Conservation (phyloP, 257 asterid species). For the Capsicum chinense region DNA sequence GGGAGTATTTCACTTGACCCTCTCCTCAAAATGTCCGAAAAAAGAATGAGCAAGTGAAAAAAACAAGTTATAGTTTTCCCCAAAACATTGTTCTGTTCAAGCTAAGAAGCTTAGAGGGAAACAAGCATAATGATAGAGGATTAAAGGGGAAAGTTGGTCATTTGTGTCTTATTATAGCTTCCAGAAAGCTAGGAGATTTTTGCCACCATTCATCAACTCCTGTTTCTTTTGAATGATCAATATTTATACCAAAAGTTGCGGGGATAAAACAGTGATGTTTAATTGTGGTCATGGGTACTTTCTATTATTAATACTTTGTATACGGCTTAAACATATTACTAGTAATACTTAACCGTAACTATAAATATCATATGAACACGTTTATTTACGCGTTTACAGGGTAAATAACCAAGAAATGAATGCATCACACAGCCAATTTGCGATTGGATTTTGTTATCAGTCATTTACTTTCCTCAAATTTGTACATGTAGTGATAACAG, state of each 20-base stretch:
- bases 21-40: constrained; percentile 24
- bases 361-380: neutral
- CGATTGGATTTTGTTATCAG: neutral
- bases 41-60: constrained; percentile 18
- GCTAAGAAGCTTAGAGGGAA: constrained; percentile 30
- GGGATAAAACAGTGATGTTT: constrained; percentile 12
- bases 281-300: neutral
- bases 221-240: constrained; percentile 5
- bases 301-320: neutral
- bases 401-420: neutral
- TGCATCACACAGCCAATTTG: neutral
- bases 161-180: constrained; percentile 27
- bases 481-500: neutral
- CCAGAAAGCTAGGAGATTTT: constrained; percentile 15
- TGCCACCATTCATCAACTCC: constrained; percentile 18
- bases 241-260: neutral
- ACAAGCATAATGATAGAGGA: constrained; percentile 21
- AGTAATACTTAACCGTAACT: neutral
- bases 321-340: neutral
- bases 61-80: constrained; percentile 15
- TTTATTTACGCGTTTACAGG: neutral
- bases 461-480: neutral
- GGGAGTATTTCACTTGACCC: constrained; percentile 29
- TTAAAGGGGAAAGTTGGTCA: constrained; percentile 5
- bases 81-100: constrained; percentile 20